These are phyloP conservation scores for Fusarium decemcellulare DNA, from an alignment of 2,329 filamentous ascomycete species.

Conservation along the genomic window DNA sequence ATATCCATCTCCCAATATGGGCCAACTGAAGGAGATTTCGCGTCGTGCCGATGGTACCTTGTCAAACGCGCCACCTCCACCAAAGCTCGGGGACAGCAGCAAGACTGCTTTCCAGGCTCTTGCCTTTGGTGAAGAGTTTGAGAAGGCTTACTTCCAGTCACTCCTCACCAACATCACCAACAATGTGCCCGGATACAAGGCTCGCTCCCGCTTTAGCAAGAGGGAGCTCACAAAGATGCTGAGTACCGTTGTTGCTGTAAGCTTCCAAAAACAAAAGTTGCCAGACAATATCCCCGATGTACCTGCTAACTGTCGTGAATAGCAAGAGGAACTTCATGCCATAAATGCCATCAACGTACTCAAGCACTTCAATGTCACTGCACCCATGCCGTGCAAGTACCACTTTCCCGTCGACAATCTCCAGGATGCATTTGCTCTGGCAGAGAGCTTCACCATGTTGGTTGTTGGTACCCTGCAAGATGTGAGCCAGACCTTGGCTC, in stretches of 20 bases:
- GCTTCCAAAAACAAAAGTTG: not conserved
- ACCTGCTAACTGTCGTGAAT: not conserved
- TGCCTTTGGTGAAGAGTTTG: constrained; percentile 15
- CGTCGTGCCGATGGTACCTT: constrained; percentile 7
- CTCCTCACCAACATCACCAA: constrained; percentile 12
- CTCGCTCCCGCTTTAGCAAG: not conserved
- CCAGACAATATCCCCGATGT: no score
- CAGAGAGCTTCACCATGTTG: constrained; percentile 15
- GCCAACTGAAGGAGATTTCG: constrained; percentile 4
- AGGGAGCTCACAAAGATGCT: constrained; percentile 1
- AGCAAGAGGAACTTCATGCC: constrained; percentile 18
- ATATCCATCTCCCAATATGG: not conserved
- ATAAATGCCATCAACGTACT: constrained; percentile 18
- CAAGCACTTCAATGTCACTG: constrained; percentile 14
- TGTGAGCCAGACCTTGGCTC: constrained; percentile 5
- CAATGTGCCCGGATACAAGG: not conserved
- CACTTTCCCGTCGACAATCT: constrained; percentile 11
- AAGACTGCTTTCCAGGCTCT: constrained; percentile 15
- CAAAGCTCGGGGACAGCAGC: constrained; percentile 11
- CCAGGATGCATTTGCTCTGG: constrained; percentile 3
- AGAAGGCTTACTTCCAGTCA: constrained; percentile 14
- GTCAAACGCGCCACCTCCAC: constrained; percentile 7
- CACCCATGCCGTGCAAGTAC: constrained; percentile 17
- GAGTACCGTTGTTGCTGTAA: constrained; percentile 12
- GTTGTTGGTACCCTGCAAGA: constrained; percentile 16